A percentile compares a stretch with the other conserved stretches of the same genome.
Conservation (phyloP, 345 rosid genomes). For the Cardiospermum halicacabum region DNA sequence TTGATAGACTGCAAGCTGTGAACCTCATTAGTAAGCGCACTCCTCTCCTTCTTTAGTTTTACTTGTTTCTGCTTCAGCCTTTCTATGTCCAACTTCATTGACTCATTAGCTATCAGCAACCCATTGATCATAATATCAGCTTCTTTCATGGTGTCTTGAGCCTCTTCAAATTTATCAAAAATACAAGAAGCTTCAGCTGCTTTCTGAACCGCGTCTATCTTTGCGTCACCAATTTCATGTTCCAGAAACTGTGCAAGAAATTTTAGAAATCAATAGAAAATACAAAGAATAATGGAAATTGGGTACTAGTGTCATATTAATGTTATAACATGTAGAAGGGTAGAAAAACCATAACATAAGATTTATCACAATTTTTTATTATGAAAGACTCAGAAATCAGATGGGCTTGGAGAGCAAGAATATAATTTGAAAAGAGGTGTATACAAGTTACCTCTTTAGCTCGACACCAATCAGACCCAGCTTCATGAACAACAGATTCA, state of each 20-base stretch:
- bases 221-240: constrained; percentile 65
- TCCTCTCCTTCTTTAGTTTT: constrained; percentile 50
- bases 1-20: constrained; percentile 52
- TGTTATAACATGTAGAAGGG: background rate
- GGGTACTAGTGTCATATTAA: background rate
- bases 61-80: constrained; percentile 44
- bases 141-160: constrained; percentile 74
- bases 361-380: background rate
- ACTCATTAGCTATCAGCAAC: constrained; percentile 69
- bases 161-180: constrained; percentile 83
- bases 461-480: constrained; percentile 35
- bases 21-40: constrained; percentile 42
- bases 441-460: constrained; percentile 45
- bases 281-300: background rate
- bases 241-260: constrained; percentile 56
- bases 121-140: constrained; percentile 81
- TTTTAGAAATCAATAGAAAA: constrained; percentile 3
- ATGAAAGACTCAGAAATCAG: background rate
- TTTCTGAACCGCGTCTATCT: constrained; percentile 55
- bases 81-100: constrained; percentile 59
- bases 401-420: background rate
- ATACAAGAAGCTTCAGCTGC: constrained; percentile 61
- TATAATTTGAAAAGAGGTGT: background rate
- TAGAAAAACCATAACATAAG: background rate
- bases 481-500: constrained; percentile 37